Conservation (phyloP, 2,329 filamentous ascomycete species). For the Geosmithia morbida region DNA sequence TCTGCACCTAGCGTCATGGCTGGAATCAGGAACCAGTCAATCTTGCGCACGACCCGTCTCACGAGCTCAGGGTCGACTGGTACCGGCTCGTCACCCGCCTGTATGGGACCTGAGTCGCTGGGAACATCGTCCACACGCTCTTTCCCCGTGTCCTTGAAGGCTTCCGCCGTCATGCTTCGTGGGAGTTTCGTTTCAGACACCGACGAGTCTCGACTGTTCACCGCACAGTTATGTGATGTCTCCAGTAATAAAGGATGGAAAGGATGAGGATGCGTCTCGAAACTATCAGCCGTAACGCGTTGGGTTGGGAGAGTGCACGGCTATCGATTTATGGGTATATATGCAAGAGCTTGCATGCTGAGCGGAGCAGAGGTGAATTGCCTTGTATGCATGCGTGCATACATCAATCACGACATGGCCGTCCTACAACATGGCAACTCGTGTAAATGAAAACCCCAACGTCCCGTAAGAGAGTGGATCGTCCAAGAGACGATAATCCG, state of each 20-base stretch:
- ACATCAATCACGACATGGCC: background rate
- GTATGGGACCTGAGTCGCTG: background rate
- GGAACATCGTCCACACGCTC: background rate
- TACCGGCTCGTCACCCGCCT: constrained; percentile 39
- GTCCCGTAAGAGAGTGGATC: background rate
- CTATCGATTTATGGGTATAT: background rate
- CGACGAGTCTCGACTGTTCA: background rate
- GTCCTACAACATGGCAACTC: background rate
- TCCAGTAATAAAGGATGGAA: background rate
- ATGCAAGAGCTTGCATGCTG: background rate
- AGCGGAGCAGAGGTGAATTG: background rate
- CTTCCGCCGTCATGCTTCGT: background rate
- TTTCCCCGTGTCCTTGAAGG: background rate
- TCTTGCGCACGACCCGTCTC: constrained; percentile 48
- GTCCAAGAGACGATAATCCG: background rate
- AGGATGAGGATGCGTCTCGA: background rate
- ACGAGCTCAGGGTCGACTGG: constrained; percentile 38
- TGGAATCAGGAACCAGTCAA: constrained; percentile 53
- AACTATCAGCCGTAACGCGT: too few species aligned
- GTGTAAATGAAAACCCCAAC: background rate
- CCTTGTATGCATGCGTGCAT: background rate
- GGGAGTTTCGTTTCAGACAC: background rate
- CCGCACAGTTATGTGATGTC: background rate
- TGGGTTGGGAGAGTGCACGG: background rate
- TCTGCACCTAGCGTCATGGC: constrained; percentile 44